A percentile compares a stretch with the other conserved stretches of the same genome.
Evolutionary conservation across 179 eudicot genomes (phyloP).

Genomic region (Actinidia polygama): DNA sequence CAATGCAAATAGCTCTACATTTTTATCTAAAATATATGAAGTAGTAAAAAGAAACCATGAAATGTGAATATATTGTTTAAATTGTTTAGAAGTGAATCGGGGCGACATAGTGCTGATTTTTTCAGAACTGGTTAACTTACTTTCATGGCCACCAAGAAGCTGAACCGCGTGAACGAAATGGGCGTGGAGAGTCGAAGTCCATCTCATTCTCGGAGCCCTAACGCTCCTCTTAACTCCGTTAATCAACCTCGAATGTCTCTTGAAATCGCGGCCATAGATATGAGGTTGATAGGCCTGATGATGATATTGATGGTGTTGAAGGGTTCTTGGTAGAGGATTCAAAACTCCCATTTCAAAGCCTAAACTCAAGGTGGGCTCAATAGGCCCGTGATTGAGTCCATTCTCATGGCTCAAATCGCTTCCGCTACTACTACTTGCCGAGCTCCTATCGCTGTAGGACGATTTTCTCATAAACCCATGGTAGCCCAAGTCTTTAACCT

Average conservation of each 20-base stretch:
- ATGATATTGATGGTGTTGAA: conserved; percentile 24
- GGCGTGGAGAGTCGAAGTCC: conserved; percentile 94
- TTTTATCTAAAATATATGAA: too few relatives aligned
- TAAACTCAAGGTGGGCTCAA: conserved; percentile 54
- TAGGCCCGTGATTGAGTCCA: conserved; percentile 13
- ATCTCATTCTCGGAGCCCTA: conserved; percentile 91
- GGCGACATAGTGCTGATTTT: background rate
- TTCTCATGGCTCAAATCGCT: conserved; percentile 73
- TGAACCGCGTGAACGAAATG: conserved; percentile 94
- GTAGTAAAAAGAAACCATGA: too few relatives aligned
- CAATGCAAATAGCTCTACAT: too few relatives aligned
- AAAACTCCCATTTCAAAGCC: conserved; percentile 47
- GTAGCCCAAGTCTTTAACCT: conserved; percentile 5
- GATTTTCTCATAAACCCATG: conserved; percentile 24
- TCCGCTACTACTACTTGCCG: conserved; percentile 52
- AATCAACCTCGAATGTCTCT: conserved; percentile 58
- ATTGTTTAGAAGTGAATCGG: background rate
- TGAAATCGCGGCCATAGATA: conserved; percentile 63
- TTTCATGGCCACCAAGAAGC: conserved; percentile 94
- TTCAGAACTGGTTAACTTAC: conserved; percentile 36
- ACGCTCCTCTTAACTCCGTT: conserved; percentile 54
- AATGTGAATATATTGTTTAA: too few relatives aligned
- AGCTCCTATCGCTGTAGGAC: conserved; percentile 39
- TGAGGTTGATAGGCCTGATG: conserved; percentile 39
- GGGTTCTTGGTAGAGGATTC: conserved; percentile 16